A percentile compares a stretch with the other conserved stretches of the same genome.
Evolutionary conservation across 306 rosid species (phyloP).

Genomic region (Neltuma alba): DNA sequence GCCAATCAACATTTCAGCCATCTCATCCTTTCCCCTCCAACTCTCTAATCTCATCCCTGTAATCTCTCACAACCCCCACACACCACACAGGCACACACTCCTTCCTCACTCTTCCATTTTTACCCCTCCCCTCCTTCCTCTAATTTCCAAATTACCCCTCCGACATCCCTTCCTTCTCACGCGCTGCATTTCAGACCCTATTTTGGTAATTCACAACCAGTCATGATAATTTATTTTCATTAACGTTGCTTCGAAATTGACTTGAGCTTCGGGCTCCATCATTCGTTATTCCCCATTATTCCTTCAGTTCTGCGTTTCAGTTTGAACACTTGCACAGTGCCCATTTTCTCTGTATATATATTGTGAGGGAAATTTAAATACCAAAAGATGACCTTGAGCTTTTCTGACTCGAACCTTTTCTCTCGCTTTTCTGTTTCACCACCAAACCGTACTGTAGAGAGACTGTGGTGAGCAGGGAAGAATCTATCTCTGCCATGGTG

Average conservation of each 20-base stretch:
- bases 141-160: constrained; percentile 30
- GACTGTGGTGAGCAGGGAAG: constrained; percentile 32
- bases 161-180: not conserved
- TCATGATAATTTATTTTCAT: constrained; percentile 22
- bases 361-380: constrained; percentile 29
- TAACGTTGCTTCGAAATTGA: not conserved
- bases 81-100: constrained; percentile 23
- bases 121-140: constrained; percentile 4
- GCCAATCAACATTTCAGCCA: constrained; percentile 48
- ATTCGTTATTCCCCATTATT: constrained; percentile 20
- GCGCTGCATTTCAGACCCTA: constrained; percentile 23
- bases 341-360: not conserved
- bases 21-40: constrained; percentile 50
- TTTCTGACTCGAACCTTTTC: constrained; percentile 15
- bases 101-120: constrained; percentile 5
- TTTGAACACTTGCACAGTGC: not conserved
- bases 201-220: constrained; percentile 34
- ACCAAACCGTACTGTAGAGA: constrained; percentile 30
- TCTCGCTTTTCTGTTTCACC: constrained; percentile 14
- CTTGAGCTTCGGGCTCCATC: constrained; percentile 32
- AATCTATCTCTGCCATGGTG: constrained; percentile 44
- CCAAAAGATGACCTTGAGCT: constrained; percentile 5
- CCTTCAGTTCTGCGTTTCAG: constrained; percentile 26
- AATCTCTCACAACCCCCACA: constrained; percentile 54
- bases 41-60: constrained; percentile 17